Conservation (phyloP, 2,329 filamentous ascomycete genomes). For the Aureobasidium sp. region DNA sequence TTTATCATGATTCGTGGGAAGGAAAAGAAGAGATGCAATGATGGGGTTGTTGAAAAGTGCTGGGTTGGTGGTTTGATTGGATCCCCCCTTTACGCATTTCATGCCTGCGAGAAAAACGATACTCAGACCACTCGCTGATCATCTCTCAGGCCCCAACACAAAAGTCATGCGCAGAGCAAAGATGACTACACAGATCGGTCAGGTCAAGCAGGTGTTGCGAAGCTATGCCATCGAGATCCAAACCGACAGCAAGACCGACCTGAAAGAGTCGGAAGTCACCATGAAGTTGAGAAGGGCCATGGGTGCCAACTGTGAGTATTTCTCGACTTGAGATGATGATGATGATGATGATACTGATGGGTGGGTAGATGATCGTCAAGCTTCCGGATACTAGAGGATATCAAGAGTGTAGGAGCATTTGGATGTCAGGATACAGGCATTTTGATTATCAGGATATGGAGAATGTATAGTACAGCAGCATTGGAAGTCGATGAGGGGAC, state of each 20-base stretch:
- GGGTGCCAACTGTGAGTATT: constrained; percentile 12
- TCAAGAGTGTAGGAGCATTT: too few relatives aligned
- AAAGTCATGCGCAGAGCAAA: constrained; percentile 14
- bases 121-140: not conserved
- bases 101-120: too few relatives aligned
- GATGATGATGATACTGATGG: not conserved
- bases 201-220: constrained; percentile 13
- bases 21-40: too few relatives aligned
- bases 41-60: too few relatives aligned
- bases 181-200: constrained; percentile 12
- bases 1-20: too few relatives aligned
- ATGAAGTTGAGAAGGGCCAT: constrained; percentile 15
- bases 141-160: constrained; percentile 3
- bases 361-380: not conserved
- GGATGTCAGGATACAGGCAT: too few relatives aligned
- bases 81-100: too few relatives aligned
- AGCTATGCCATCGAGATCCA: constrained; percentile 15
- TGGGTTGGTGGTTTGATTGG: too few relatives aligned
- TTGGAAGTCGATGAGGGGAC: too few relatives aligned
- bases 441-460: too few relatives aligned
- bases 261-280: constrained; percentile 7
- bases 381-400: constrained; percentile 11
- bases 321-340: not conserved
- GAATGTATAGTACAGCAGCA: too few relatives aligned
- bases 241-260: constrained; percentile 13